phyloP scores from a whole-genome alignment of 768 basidiomycete species.

The Russula abietina region DNA sequence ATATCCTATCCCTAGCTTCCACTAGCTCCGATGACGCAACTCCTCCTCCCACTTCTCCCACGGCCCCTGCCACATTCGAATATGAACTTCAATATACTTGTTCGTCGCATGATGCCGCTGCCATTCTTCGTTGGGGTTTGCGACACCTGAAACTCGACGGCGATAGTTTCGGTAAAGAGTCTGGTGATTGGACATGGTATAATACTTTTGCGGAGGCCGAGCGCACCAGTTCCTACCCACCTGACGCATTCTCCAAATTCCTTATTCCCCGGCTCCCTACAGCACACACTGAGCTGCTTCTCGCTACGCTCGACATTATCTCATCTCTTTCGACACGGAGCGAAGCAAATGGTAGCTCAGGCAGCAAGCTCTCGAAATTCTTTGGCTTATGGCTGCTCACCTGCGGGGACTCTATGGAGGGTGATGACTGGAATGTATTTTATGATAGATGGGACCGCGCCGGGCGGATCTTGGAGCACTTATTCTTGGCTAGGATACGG shows the following conservation, averaged over 20 bases:
- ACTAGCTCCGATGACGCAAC: conserved; percentile 43
- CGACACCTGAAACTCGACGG: conserved; percentile 65
- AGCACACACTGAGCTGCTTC: conserved; percentile 53
- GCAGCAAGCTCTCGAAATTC: conserved; percentile 69
- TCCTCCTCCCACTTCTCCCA: conserved; percentile 46
- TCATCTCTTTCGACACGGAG: conserved; percentile 66
- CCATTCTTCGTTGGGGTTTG: conserved; percentile 75
- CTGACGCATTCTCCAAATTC: conserved; percentile 54
- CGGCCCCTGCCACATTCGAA: conserved; percentile 50
- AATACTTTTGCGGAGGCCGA: conserved; percentile 55
- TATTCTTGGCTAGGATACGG: conserved; percentile 71
- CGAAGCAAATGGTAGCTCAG: conserved; percentile 67
- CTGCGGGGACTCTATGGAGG: conserved; percentile 40
- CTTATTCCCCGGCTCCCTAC: conserved; percentile 56
- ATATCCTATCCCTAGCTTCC: conserved; percentile 56
- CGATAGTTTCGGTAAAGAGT: conserved; percentile 50
- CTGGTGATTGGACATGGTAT: conserved; percentile 55
- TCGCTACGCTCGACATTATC: conserved; percentile 52
- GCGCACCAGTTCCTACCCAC: conserved; percentile 52
- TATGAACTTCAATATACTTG: conserved; percentile 58
- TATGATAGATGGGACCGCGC: conserved; percentile 71
- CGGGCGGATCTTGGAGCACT: conserved; percentile 67
- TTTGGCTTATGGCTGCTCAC: conserved; percentile 69
- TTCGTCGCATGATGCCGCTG: conserved; percentile 71
- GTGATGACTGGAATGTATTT: conserved; percentile 58